Evolutionary conservation across 169 alveolate genomes (phyloP), one percentile per base, ranked within the genome.

Genomic region (Cryptosporidium parvum): DNA sequence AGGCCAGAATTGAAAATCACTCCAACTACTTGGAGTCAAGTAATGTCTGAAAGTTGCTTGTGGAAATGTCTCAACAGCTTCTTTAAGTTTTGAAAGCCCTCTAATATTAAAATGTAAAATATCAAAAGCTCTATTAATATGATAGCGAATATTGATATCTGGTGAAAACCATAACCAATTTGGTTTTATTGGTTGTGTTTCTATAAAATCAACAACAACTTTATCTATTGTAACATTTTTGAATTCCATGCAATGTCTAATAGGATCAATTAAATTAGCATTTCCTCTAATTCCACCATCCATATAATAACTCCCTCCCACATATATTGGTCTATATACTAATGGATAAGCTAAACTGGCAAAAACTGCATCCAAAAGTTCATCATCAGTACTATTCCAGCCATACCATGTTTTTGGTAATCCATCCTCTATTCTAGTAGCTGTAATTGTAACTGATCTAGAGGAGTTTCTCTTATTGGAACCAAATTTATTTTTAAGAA

Each of bases 211-310:
- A 16, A 80, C 89, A 9, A 80, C 75, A n/a, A 80, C 89, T 51
- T 67, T 80, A 14, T 80, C 89, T 6, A 45, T 67, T 10, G 89
- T 80, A 31, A 80, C 89, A 65, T 80, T 80, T 21, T 59, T 80
- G 35, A 80, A 80, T 33, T 80, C 89, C 89, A 80, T 80, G 29
- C 89, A 80, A 29, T 80, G 89, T 62, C 67, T 62, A 44, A 80
- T 80, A 12, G 89, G 80, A 51, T 80, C 89, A 42, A 62, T 80
- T 23, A 80, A 48, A 62, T 80, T 80, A n/a, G 89, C 89, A 80
- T 80, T 80, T 26, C 80, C 89, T 12, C 89, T 31, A 29, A 80
- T 80, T 62, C 89, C 89, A 0, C 89, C 89, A 80, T 80, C 89
- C 89, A 80, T 80, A 44, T 62, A 80, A 51, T 80, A 80, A 51